Conservation (phyloP, 2,329 filamentous ascomycete species). For the Lecanicillium sp. region DNA sequence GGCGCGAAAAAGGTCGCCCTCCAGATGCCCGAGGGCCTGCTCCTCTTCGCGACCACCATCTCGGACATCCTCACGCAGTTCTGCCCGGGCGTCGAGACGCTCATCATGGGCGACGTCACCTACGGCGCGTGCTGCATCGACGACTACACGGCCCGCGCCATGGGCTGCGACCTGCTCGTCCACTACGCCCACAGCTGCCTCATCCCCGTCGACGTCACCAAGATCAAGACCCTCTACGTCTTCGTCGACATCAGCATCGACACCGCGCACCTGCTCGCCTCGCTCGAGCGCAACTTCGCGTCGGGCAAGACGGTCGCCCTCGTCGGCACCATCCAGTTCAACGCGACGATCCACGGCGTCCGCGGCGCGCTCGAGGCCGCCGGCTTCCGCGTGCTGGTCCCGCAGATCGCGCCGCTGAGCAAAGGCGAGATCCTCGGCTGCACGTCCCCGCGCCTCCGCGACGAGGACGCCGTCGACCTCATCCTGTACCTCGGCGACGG, state of each 20-base stretch:
- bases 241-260: slow-evolving; percentile 98
- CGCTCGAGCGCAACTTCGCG: slow-evolving; percentile 81
- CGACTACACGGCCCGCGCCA: slow-evolving; percentile 89
- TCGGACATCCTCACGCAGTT: slow-evolving; percentile 95
- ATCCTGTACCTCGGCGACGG: slow-evolving; percentile 89
- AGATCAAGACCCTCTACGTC: slow-evolving; percentile 95
- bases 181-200: slow-evolving; percentile 97
- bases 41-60: slow-evolving; percentile 94
- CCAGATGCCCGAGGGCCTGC: slow-evolving; percentile 94
- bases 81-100: slow-evolving; percentile 81
- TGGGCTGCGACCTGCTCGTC: slow-evolving; percentile 89
- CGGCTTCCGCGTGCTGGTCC: slow-evolving; percentile 79
- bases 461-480: slow-evolving; percentile 59
- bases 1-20: slow-evolving; percentile 78
- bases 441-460: slow-evolving; percentile 69
- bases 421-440: slow-evolving; percentile 95
- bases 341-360: slow-evolving; percentile 88
- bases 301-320: slow-evolving; percentile 82
- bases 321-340: slow-evolving; percentile 98
- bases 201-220: slow-evolving; percentile 92
- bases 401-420: slow-evolving; percentile 86
- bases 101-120: slow-evolving; percentile 99
- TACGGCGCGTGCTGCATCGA: slow-evolving; percentile 99
- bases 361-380: slow-evolving; percentile 70
- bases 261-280: slow-evolving; percentile 76